Percentiles rank a stretch among this genome's conserved stretches.
Conservation (phyloP, 192 early-diverging fungal genomes). For the Coemansia sp. region DNA sequence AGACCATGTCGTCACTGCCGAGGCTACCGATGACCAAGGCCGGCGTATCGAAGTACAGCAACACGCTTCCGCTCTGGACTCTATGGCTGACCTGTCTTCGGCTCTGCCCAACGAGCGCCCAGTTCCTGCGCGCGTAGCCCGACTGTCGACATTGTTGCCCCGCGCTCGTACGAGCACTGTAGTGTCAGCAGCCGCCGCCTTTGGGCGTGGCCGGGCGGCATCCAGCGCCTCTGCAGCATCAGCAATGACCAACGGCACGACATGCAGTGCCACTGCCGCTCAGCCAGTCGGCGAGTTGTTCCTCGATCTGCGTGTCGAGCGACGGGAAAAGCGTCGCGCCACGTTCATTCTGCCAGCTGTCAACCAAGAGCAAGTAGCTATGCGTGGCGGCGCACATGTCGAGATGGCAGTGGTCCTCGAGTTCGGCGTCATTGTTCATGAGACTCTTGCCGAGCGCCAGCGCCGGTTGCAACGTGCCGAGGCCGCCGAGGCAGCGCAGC, state of each 20-base stretch:
- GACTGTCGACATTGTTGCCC: conserved; percentile 49
- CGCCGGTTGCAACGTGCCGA: conserved; percentile 24
- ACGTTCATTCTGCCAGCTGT: conserved; percentile 54
- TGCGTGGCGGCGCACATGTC: conserved; percentile 57
- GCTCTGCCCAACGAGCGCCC: conserved; percentile 1
- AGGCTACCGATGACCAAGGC: conserved; percentile 36
- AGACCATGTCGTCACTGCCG: conserved; percentile 18
- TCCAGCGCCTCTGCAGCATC: conserved; percentile 38
- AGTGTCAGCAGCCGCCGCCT: conserved; percentile 21
- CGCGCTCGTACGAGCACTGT: conserved; percentile 41
- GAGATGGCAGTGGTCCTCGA: conserved; percentile 58
- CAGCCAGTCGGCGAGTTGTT: conserved; percentile 58
- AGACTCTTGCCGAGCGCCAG: conserved; percentile 40
- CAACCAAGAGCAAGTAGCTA: conserved; percentile 52
- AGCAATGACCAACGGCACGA: conserved; percentile 17
- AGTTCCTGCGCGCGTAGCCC: conserved; percentile 31
- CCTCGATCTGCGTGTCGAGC: conserved; percentile 51
- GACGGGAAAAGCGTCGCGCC: conserved; percentile 48
- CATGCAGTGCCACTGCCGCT: not conserved
- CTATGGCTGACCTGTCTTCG: not conserved
- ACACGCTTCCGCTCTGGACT: conserved; percentile 20
- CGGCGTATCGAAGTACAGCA: conserved; percentile 40
- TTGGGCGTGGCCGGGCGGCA: conserved; percentile 32
- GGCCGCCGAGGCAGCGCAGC: conserved; percentile 17
- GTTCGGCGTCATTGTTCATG: conserved; percentile 57